These are phyloP conservation scores for Perkinsela sp. DNA, from an alignment of 208 protist genomes.

Conservation along the genomic window DNA sequence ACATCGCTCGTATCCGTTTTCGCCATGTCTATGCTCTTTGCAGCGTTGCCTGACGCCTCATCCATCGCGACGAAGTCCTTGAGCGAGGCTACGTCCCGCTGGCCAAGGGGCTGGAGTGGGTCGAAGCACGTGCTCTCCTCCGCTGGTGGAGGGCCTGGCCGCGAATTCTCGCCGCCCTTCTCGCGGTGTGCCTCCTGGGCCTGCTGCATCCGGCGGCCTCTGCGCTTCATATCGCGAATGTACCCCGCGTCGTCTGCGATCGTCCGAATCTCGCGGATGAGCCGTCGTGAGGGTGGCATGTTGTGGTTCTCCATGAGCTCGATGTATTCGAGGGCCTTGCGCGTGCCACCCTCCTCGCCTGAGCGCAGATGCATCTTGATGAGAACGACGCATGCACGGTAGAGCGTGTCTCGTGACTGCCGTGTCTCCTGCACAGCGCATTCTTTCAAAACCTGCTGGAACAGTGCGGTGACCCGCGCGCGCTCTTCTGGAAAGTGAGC, in stretches of 20 bases:
- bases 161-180: conserved; percentile 1
- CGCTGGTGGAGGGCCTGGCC: neutral
- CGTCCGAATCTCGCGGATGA: conserved; percentile 51
- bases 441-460: neutral
- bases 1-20: too few relatives aligned
- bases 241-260: conserved; percentile 54
- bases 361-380: conserved; percentile 67
- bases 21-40: neutral
- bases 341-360: conserved; percentile 51
- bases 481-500: neutral
- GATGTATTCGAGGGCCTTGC: conserved; percentile 43
- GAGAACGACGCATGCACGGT: conserved; percentile 45
- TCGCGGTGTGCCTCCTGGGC: conserved; percentile 47
- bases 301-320: conserved; percentile 48
- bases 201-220: conserved; percentile 64
- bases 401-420: neutral
- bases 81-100: neutral
- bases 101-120: neutral
- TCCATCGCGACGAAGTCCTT: neutral
- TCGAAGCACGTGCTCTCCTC: neutral
- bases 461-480: neutral
- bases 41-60: neutral
- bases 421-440: neutral
- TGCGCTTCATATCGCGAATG: conserved; percentile 63
- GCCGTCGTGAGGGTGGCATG: conserved; percentile 25